A percentile compares a stretch with the other conserved stretches of the same genome.
Evolutionary conservation across 2,329 filamentous ascomycete genomes (phyloP).

Genomic region (Verticillium nonalfalfae): DNA sequence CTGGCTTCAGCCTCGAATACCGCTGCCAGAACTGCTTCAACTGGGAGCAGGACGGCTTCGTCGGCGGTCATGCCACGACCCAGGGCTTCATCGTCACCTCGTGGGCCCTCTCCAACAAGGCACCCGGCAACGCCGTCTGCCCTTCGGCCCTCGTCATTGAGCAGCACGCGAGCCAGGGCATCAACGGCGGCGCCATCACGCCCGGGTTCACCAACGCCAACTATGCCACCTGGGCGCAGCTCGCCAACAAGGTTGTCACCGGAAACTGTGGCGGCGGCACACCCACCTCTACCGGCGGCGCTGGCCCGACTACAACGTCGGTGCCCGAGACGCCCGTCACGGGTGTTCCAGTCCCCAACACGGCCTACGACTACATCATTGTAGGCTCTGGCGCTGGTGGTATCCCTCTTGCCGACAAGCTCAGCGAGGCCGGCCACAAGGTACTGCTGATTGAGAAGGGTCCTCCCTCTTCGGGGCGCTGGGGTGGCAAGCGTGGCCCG

Average conservation of each 20-base stretch:
- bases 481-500: conserved; percentile 55
- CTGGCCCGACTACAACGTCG: conserved; percentile 12
- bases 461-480: conserved; percentile 56
- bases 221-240: conserved; percentile 35
- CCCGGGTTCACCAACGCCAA: conserved; percentile 27
- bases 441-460: conserved; percentile 59
- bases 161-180: conserved; percentile 48
- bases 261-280: conserved; percentile 23
- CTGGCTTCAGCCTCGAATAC: conserved; percentile 58
- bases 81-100: conserved; percentile 41
- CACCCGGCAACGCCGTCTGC: conserved; percentile 32
- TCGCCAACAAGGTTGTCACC: conserved; percentile 32
- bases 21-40: conserved; percentile 52
- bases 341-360: conserved; percentile 23
- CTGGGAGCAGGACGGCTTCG: conserved; percentile 43
- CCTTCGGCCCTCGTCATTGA: conserved; percentile 36
- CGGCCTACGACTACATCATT: conserved; percentile 56
- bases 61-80: conserved; percentile 36
- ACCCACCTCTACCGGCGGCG: conserved; percentile 7
- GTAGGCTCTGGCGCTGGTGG: conserved; percentile 58
- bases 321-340: conserved; percentile 20
- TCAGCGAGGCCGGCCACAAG: conserved; percentile 57
- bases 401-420: conserved; percentile 53
- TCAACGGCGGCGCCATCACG: conserved; percentile 38
- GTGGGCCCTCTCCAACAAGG: conserved; percentile 45